phyloP scores from a whole-genome alignment of 352 stramenopile species.

The Globisporangium ultimum region DNA sequence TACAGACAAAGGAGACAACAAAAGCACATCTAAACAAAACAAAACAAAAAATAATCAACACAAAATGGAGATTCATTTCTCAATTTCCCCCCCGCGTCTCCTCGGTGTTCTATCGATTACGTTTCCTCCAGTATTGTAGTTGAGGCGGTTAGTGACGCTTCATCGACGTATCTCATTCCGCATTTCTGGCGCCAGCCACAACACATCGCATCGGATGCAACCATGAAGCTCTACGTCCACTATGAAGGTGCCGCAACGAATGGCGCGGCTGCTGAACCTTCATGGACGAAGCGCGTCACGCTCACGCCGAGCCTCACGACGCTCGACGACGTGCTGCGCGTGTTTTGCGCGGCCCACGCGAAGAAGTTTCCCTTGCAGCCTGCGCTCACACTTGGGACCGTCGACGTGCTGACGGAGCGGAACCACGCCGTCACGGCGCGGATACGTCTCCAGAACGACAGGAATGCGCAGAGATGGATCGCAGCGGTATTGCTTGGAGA shows the following conservation, averaged over 20 bases:
- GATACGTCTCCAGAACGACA: slow-evolving; percentile 4
- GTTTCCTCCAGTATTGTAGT: too few relatives aligned
- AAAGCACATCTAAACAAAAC: slow-evolving; percentile 54
- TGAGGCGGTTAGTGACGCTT: too few relatives aligned
- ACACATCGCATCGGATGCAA: slow-evolving; percentile 3
- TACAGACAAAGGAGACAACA: slow-evolving; percentile 11
- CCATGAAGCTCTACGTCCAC: slow-evolving; percentile 71
- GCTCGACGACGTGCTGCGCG: slow-evolving; percentile 34
- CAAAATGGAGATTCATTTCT: not conserved
- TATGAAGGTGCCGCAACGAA: slow-evolving; percentile 29
- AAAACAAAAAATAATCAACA: not conserved
- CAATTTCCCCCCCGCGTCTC: not conserved
- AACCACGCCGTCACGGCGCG: slow-evolving; percentile 19
- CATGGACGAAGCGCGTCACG: slow-evolving; percentile 56
- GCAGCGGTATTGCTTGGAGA: not conserved
- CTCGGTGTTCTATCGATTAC: not conserved
- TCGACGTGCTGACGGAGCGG: slow-evolving; percentile 44
- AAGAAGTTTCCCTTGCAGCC: slow-evolving; percentile 34
- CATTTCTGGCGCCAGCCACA: not conserved
- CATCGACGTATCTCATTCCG: not conserved
- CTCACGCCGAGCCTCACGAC: slow-evolving; percentile 26
- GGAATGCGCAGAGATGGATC: slow-evolving; percentile 5
- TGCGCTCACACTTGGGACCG: slow-evolving; percentile 17
- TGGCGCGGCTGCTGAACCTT: not conserved
- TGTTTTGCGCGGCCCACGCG: slow-evolving; percentile 35